Evolutionary conservation across 495 filamentous ascomycete species (phyloP).

Genomic region (Aspergillus wentii): DNA sequence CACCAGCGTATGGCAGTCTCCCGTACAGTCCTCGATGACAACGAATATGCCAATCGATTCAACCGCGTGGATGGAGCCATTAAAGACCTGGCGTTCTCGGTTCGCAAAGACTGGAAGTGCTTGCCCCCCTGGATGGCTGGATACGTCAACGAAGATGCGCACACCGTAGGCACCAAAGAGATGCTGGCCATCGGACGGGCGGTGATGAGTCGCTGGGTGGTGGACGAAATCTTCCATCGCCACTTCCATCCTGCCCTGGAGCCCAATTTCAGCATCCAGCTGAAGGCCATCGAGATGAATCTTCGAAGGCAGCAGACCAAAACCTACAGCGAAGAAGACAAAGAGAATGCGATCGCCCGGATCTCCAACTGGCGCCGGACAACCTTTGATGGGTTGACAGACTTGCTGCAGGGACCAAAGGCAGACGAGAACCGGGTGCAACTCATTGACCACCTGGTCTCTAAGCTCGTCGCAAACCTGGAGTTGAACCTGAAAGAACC

Average conservation of each 20-base stretch:
- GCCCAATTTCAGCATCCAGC: slow-evolving; percentile 61
- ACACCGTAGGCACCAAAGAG: slow-evolving; percentile 79
- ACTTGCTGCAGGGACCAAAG: slow-evolving; percentile 59
- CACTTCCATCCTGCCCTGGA: slow-evolving; percentile 91
- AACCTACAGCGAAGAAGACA: slow-evolving; percentile 74
- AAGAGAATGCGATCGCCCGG: slow-evolving; percentile 79
- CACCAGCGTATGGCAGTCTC: slow-evolving; percentile 94
- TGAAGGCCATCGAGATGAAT: slow-evolving; percentile 87
- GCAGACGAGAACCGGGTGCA: slow-evolving; percentile 56
- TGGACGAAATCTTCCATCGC: slow-evolving; percentile 84
- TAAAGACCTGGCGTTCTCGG: slow-evolving; percentile 89
- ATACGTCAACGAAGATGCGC: slow-evolving; percentile 78
- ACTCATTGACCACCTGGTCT: slow-evolving; percentile 64
- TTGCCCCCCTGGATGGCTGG: slow-evolving; percentile 74
- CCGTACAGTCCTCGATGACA: slow-evolving; percentile 92
- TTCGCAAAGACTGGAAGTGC: slow-evolving; percentile 84
- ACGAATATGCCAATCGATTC: slow-evolving; percentile 87
- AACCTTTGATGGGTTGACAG: slow-evolving; percentile 84
- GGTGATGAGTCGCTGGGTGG: slow-evolving; percentile 82
- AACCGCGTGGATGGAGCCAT: slow-evolving; percentile 91
- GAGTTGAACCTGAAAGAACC: slow-evolving; percentile 70
- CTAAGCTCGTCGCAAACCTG: slow-evolving; percentile 64
- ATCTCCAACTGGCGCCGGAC: slow-evolving; percentile 91
- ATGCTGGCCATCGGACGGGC: slow-evolving; percentile 96
- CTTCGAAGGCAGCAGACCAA: slow-evolving; percentile 69